phyloP scores from a whole-genome alignment of 768 basidiomycete genomes.

The Lentinula sp. region DNA sequence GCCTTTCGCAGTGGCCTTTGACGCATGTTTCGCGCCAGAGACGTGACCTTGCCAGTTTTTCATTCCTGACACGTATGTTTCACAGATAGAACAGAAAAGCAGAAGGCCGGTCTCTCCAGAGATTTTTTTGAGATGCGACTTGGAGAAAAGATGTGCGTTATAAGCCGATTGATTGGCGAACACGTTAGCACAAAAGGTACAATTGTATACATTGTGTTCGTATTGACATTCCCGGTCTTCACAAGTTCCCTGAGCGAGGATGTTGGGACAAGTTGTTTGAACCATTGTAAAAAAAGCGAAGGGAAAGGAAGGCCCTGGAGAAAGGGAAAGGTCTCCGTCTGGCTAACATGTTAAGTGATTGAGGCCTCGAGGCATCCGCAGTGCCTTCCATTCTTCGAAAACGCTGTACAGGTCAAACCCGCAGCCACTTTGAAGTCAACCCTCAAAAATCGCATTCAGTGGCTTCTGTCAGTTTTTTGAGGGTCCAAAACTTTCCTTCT shows the following conservation, averaged over 20 bases:
- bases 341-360: not conserved
- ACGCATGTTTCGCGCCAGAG: conserved; percentile 7
- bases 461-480: not conserved
- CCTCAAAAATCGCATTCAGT: not conserved
- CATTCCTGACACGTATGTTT: not conserved
- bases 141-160: conserved; percentile 11
- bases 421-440: not conserved
- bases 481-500: not conserved
- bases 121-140: conserved; percentile 9
- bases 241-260: conserved; percentile 13
- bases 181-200: conserved; percentile 14
- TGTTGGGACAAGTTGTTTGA: conserved; percentile 9
- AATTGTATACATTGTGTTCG: conserved; percentile 15
- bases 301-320: not conserved
- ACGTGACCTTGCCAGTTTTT: conserved; percentile 16
- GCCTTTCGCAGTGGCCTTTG: conserved; percentile 6
- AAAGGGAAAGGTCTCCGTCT: not conserved
- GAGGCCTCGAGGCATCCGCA: not conserved
- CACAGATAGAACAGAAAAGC: conserved; percentile 10
- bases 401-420: not conserved
- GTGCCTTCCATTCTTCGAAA: not conserved
- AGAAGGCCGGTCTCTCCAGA: not conserved
- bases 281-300: not conserved
- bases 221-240: conserved; percentile 8
- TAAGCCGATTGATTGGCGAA: conserved; percentile 9